Conservation (phyloP, 768 basidiomycete genomes). For the Cubamyces sp. region DNA sequence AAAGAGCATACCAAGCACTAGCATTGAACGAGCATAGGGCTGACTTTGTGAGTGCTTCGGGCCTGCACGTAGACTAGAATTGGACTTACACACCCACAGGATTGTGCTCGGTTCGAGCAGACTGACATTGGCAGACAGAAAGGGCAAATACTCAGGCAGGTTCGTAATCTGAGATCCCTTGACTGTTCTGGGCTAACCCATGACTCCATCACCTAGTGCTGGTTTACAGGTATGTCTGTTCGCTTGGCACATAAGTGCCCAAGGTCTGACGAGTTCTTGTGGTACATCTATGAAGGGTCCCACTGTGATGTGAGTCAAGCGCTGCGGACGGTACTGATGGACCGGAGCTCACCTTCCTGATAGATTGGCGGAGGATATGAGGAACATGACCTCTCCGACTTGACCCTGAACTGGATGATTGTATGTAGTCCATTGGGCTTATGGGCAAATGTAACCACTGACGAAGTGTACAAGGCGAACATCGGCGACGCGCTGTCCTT, state of each 20-base stretch:
- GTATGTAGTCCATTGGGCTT: conserved; percentile 39
- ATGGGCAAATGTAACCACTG: neutral
- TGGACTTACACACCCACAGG: conserved; percentile 38
- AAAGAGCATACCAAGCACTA: conserved; percentile 69
- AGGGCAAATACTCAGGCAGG: conserved; percentile 67
- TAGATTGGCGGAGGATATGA: conserved; percentile 75
- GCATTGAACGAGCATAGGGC: conserved; percentile 68
- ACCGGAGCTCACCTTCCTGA: neutral
- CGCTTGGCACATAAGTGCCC: no score
- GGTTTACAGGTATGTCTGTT: conserved; percentile 62
- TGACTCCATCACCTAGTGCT: conserved; percentile 48
- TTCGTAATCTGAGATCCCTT: conserved; percentile 25
- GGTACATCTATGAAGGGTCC: conserved; percentile 16
- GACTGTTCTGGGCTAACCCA: neutral
- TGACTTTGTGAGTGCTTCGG: conserved; percentile 59
- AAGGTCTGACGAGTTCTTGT: neutral
- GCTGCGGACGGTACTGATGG: no score
- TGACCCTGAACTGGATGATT: conserved; percentile 67
- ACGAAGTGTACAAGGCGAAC: conserved; percentile 48
- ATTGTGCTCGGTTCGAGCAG: conserved; percentile 67
- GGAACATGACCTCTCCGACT: conserved; percentile 68
- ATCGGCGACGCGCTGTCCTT: conserved; percentile 58
- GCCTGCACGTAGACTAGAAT: neutral
- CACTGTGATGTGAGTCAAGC: conserved; percentile 37
- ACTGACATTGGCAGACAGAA: conserved; percentile 53